Evolutionary conservation across 2,329 filamentous ascomycete species (phyloP).

Genomic region (Zymoseptoria passerinii): DNA sequence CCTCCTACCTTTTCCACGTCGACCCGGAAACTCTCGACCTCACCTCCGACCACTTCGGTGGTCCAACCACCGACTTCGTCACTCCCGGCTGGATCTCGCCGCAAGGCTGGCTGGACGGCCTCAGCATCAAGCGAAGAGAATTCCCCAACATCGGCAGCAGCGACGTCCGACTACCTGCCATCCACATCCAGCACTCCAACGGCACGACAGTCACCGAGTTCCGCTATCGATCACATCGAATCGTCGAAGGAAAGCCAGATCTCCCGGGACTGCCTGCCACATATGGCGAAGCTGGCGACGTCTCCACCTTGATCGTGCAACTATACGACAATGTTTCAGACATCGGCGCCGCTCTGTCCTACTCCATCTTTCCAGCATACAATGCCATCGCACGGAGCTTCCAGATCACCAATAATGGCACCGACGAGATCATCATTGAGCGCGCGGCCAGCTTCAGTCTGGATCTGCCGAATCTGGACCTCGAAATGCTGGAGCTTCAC

Average conservation of each 20-base stretch:
- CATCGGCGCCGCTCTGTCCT: slow-evolving; percentile 51
- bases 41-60: slow-evolving; percentile 54
- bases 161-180: slow-evolving; percentile 54
- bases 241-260: slow-evolving; percentile 48
- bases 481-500: slow-evolving; percentile 54
- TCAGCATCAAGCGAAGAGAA: slow-evolving; percentile 49
- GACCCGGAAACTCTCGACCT: slow-evolving; percentile 49
- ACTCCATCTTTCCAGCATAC: slow-evolving; percentile 55
- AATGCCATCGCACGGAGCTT: slow-evolving; percentile 56
- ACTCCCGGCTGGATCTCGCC: slow-evolving; percentile 33
- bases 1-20: slow-evolving; percentile 58
- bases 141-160: slow-evolving; percentile 57
- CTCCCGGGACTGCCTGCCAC: slow-evolving; percentile 52
- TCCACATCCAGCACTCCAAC: slow-evolving; percentile 51
- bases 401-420: slow-evolving; percentile 52
- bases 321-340: slow-evolving; percentile 52
- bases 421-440: slow-evolving; percentile 29
- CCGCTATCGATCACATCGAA: slow-evolving; percentile 49
- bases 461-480: slow-evolving; percentile 52
- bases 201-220: slow-evolving; percentile 54
- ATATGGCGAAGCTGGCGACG: slow-evolving; percentile 48
- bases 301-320: slow-evolving; percentile 51
- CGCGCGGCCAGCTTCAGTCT: slow-evolving; percentile 53
- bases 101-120: slow-evolving; percentile 47
- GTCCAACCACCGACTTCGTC: slow-evolving; percentile 45